Base-by-base conservation (phyloP, 257 asterid genomes). In the Jasminum sambac region DNA sequence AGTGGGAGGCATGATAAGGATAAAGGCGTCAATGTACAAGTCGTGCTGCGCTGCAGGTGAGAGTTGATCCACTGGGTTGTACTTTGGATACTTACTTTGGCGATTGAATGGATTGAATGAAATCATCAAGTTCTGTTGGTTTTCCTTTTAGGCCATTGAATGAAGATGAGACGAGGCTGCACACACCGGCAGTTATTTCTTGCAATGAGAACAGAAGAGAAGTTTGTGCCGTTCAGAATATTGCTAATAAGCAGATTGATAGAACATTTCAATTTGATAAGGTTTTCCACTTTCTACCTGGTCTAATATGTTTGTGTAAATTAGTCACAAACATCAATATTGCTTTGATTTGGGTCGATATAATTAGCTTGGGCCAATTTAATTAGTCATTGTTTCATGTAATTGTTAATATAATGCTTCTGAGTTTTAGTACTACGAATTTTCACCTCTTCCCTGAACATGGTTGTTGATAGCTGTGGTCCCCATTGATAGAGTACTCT, bases 181-280 rank as follows among this genome's bases (percentile, higher is more conserved):
- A 82, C 44, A 89, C 97, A 43, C 98, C 98, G 38, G 89, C 81
- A 71, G 99, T 88, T 76, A 55, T 95, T 77, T 74, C 96, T 65
- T 95, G 98, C 89, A 89, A 87, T 72, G 99, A 91, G 70, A 87
- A 82, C 82, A 84, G 89, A 80, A 85, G 92, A 73, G 99, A 95
- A 91, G 87, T 95, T 66, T 83, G 83, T 70, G 98, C 99, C 50
- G 84, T 89, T 78, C 99, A 95, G 85, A 91, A 77, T 81, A 95
- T 95, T 76, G 99, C 99, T 57, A 95, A 95, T 81, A 95, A 95
- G 91, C 99, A 95, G 83, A 95, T 89, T 78, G 99, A 95, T 78
- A 84, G 96, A 82, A 91, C 98, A 58, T 95, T 95, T 78, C 77
- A 78, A 63, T 95, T 95, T 79, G 99, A 95, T 73, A 91, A 89